phyloP scores from a whole-genome alignment of 2,329 filamentous ascomycete species.

The Pestalotiopsis sp. region DNA sequence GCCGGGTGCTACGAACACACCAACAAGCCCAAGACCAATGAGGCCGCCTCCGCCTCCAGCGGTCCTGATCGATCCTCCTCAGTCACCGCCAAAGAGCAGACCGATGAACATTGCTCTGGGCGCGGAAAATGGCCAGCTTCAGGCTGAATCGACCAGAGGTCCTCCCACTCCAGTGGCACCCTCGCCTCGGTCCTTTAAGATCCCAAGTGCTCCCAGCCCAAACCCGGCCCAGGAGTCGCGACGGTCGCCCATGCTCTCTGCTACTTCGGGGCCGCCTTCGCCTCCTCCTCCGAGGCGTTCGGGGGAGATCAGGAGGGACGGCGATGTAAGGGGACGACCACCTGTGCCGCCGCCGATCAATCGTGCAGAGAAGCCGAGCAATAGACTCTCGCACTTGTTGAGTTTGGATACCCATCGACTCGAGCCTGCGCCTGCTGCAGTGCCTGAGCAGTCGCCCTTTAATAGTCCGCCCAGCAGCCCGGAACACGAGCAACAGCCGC shows the following conservation, averaged over 20 bases:
- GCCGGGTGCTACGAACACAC: slow-evolving; percentile 44
- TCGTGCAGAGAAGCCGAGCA: slow-evolving; percentile 76
- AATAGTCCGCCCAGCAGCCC: slow-evolving; percentile 79
- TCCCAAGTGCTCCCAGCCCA: slow-evolving; percentile 53
- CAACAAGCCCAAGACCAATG: slow-evolving; percentile 43
- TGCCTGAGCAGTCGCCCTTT: slow-evolving; percentile 71
- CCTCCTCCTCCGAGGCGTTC: slow-evolving; percentile 67
- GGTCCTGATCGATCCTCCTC: slow-evolving; percentile 70
- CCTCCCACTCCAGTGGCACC: slow-evolving; percentile 41
- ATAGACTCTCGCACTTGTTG: slow-evolving; percentile 48
- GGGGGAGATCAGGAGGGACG: slow-evolving; percentile 57
- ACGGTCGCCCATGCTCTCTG: slow-evolving; percentile 49
- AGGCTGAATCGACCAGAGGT: slow-evolving; percentile 46
- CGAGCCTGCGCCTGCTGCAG: slow-evolving; percentile 37
- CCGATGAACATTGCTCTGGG: slow-evolving; percentile 30
- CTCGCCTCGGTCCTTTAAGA: slow-evolving; percentile 51
- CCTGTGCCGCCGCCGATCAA: slow-evolving; percentile 75
- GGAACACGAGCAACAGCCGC: slow-evolving; percentile 54
- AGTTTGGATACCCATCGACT: slow-evolving; percentile 29
- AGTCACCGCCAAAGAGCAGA: slow-evolving; percentile 63
- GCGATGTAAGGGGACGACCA: slow-evolving; percentile 39
- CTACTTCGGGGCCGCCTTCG: slow-evolving; percentile 57
- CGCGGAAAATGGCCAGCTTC: slow-evolving; percentile 42
- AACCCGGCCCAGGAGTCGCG: slow-evolving; percentile 53
- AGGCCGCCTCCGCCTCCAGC: slow-evolving; percentile 65